Base-by-base conservation (phyloP, 257 asterid genomes). In the Solanum corneliomulleri region DNA sequence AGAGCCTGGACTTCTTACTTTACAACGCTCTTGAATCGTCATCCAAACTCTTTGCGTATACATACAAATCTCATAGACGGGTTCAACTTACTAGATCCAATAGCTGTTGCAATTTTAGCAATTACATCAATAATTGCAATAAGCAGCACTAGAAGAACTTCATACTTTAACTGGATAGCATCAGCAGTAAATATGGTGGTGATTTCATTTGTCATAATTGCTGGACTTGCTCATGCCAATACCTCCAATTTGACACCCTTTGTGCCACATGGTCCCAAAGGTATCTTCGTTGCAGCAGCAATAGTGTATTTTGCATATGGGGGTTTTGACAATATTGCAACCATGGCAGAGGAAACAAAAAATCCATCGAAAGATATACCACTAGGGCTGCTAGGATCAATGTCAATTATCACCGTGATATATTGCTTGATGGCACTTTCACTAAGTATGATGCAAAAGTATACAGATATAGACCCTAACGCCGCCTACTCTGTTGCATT, bases 1-100 rank as follows among this genome's bases (percentile, higher is more conserved):
- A 87, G 96, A 80, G 86, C 92, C 2, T 93, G 96, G 96, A 93
- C 95, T 20, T 92, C 96, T 8, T 93, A 93, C 92, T 93, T 93
- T 88, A 87, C 95, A 33, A 89, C 94, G 37, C 96, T 93, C 70
- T 81, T 93, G 41, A 88, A 92, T 86, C 92, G 90, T 41, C 90
- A 90, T 3, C 86, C 94, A 44, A 76, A 93, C 42, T 92, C 96
- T 0, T 42, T 93, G 45, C 94, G 92, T 77, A 89, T 93, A 58
- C 92, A 88, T 85, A 89, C 94, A 9, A 71, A 90, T 81, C 94
- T 92, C 89, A 41, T 3, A 2, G 76, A 91, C 0, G 94, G 90
- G 14, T 90, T 87, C 89, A 89, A 91, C 86, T 71, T 91, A 44
- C 72, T 93, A 18, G 96, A 93, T 71, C 94, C 94, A 4, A 91